Base-by-base conservation (phyloP, 768 basidiomycete species). In the Basidioascus undulatus region DNA sequence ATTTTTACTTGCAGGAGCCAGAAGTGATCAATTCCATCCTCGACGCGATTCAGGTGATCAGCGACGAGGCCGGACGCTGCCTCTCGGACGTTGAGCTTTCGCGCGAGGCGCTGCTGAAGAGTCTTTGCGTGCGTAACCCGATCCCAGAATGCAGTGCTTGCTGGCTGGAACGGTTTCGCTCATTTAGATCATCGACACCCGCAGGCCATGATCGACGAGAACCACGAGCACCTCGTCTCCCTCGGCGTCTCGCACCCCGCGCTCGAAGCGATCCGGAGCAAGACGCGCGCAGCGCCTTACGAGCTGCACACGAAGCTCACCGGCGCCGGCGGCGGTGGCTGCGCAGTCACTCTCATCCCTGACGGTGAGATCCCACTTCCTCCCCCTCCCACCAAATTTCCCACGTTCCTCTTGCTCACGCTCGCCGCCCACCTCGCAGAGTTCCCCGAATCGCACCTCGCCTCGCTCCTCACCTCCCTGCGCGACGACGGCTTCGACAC, bases 241-340 rank as follows among this genome's bases (percentile, higher is more conserved):
- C 69, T 98, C 23, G 82, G 76, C 11, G 92, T 96, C 25, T 92
- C 87, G 3, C 92, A 98, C 57, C 72, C 82, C 10, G 61, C 74
- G 2, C 60, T 98, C 43, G 92, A 98, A 58, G 60, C 65, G 18
- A 84, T 94, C 49, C 70, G 73, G 41, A 59, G 64, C n/a, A 72
- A 67, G 48, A 81, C 84, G 0, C 58, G 62, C 9, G 64, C 66
- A 9, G 53, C 62, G 46, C 75, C 74, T 7, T 78, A 75, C 59
- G 60, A 61, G 9, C 63, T 96, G 36, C 72, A 72, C 51, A 86
- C 84, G n/a, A 92, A 94, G 62, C 61, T 98, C 42, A 98, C 92
- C 6, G 92, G 92, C 32, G 89, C 92, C 7, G 92, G 92, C 24
- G 92, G 92, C 31, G 92, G 92, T 20, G 92, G 92, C n/a, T 96